Evolutionary conservation across 2,329 filamentous ascomycete species (phyloP), one percentile per base, ranked within the genome.

Genomic region (Beauveria pseudobassiana): DNA sequence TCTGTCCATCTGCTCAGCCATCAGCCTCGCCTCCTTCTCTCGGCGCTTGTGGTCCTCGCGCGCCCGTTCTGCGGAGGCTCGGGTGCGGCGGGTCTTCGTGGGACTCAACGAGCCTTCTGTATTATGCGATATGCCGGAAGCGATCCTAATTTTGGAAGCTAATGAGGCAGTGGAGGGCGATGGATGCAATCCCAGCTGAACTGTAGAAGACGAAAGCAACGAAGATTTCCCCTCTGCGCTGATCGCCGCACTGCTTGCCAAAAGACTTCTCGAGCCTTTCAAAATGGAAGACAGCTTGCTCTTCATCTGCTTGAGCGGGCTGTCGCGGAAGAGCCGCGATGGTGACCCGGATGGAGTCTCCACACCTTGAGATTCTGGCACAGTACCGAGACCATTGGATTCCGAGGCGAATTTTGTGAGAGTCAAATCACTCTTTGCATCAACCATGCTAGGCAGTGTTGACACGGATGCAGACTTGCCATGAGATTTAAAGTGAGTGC

Each of bases 281-380:
- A 97, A 80, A 63, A 96, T 92, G 10, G 93, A 96, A 52, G 93
- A 96, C 53, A 98, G 80, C 72, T 92, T 96, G 70, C 90, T 91
- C 77, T 96, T 98, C 30, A 95, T 93, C 57, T 95, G 91, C 74
- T 93, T 96, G 63, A 97, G 75, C 5, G 91, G 91, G 63, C 89
- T 93, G 66, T 96, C 92, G 8, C 81, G 79, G 67, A 84, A 79
- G 54, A 72, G 77, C 60, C 83, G 76, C 5, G 81, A 78, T 0
- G 83, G 83, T 1, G 85, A 86, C 66, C 85, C 86, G 3, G 76
- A 72, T 65, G 82, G 77, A 72, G 82, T 76, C 72, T 81, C 67
- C 18, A 83, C 69, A 9, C 64, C 68, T 16, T 71, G 71, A 7
- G 70, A 65, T 63, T 81, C 79, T 0, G 72, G 64, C 8, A 79